Evolutionary conservation across 2,329 filamentous ascomycete genomes (phyloP), one percentile per base, ranked within the genome.

Genomic region (Tetracladium maxilliforme): DNA sequence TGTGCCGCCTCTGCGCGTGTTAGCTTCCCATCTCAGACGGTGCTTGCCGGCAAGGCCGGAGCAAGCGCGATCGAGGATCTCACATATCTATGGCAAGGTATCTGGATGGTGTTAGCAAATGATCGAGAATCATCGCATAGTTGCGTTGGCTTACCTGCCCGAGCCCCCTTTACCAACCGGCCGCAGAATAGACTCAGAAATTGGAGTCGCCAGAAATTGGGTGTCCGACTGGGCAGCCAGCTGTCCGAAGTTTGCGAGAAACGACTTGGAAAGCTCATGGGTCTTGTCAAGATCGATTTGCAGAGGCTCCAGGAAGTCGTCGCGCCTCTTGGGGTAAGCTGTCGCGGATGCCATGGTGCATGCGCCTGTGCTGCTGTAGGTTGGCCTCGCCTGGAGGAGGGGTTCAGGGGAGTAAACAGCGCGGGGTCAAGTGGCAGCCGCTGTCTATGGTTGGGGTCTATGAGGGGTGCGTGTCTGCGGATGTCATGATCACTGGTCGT

Each of bases 41-140:
- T n/a, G n/a, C n/a, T 37, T 34, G 21, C 38, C 56, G 34, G 42
- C 48, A 16, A 49, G 36, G 19, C 27, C 16, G n/a, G 22, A 18
- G 14, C 14, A 6, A 28, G 15, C 16, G 10, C 16, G 11, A 26
- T 10, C 7, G 16, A 15, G 23, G 36, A 38, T 39, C 64, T 61
- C 49, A 77, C 73, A 70, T 73, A 49, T 70, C 75, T 49, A 72
- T 73, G 30, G 59, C 72, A 34, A 64, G 60, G 48, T 68, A 63
- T 33, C 68, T 73, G 37, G 13, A 24, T 22, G 21, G 7, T 24
- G 13, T n/a, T 17, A 19, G 7, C 12, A 19, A 9, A 17, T 14
- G 23, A 19, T 11, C 7, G 10, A 15, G n/a, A 13, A 26, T n/a
- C 14, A 13, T 16, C 7, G 22, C 16, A 14, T 14, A 27, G 10